A percentile compares a stretch with the other conserved stretches of the same genome.
phyloP scores from a whole-genome alignment of 228 moss, liverwort and hornwort species.

The Sphagnum fallax region DNA sequence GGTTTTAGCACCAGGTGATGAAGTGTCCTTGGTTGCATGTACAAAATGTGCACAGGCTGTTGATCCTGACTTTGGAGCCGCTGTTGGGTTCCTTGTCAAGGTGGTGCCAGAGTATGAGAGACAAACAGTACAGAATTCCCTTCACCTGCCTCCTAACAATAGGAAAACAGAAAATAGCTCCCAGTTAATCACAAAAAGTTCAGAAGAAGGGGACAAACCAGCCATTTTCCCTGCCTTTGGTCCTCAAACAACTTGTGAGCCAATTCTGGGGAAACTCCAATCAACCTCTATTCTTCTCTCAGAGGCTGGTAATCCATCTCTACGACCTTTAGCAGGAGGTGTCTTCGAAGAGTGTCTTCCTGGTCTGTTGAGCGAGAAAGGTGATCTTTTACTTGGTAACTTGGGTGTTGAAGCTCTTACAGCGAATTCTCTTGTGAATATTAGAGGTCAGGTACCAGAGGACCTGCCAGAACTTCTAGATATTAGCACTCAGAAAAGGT shows the following conservation, averaged over 20 bases:
- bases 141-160: constrained; percentile 1
- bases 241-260: no score
- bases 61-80: constrained; percentile 35
- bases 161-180: background rate
- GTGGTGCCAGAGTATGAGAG: constrained; percentile 4
- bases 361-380: no score
- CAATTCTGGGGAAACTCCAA: background rate
- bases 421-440: background rate
- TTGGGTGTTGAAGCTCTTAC: background rate
- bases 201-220: background rate
- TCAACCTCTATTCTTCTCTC: background rate
- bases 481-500: background rate
- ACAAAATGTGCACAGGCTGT: constrained; percentile 18
- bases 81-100: constrained; percentile 30
- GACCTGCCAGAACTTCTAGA: background rate
- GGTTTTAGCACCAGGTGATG: constrained; percentile 20
- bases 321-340: no score
- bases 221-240: no score
- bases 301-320: no score
- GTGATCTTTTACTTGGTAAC: no score
- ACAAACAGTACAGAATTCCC: constrained; percentile 1
- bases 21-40: constrained; percentile 33
- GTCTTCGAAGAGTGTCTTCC: no score
- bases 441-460: background rate
- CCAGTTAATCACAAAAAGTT: background rate